These are phyloP conservation scores for Syncephalis fuscata DNA, from an alignment of 371 early-diverging fungal genomes.

Conservation along the genomic window DNA sequence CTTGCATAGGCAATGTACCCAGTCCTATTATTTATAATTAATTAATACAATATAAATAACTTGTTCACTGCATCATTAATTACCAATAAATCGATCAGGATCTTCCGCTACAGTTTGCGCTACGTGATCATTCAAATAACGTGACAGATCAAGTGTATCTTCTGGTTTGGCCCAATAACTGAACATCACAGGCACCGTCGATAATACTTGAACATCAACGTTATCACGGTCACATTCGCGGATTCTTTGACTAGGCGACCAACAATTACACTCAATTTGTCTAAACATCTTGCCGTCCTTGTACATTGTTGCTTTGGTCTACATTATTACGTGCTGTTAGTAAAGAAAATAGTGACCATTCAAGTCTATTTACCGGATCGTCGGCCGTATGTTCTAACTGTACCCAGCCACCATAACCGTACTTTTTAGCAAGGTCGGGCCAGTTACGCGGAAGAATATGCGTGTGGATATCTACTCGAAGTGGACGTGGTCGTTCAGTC, in stretches of 20 bases:
- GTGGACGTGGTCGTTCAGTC: too few relatives aligned
- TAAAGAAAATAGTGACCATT: not conserved
- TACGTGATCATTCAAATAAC: conserved; percentile 53
- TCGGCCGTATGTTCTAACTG: conserved; percentile 18
- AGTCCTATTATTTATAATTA: conserved; percentile 10
- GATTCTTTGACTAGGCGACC: conserved; percentile 37
- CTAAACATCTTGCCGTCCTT: conserved; percentile 50
- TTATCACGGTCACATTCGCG: conserved; percentile 24
- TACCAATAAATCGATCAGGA: conserved; percentile 39
- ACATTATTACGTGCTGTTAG: not conserved
- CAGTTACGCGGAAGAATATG: conserved; percentile 47
- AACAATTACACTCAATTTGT: conserved; percentile 51
- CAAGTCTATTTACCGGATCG: conserved; percentile 15
- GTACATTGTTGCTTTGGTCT: conserved; percentile 46
- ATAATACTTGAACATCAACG: conserved; percentile 42
- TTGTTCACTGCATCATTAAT: not conserved
- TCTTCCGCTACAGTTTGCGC: conserved; percentile 42
- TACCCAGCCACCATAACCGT: conserved; percentile 40
- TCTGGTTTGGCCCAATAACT: conserved; percentile 40
- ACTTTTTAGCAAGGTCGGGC: conserved; percentile 40
- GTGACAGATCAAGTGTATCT: conserved; percentile 27
- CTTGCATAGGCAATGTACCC: conserved; percentile 61
- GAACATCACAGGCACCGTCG: conserved; percentile 58
- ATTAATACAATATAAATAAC: not conserved
- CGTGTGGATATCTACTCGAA: conserved; percentile 15